Conservation (phyloP, 192 early-diverging fungal genomes). For the Entomortierella beljakovae region DNA sequence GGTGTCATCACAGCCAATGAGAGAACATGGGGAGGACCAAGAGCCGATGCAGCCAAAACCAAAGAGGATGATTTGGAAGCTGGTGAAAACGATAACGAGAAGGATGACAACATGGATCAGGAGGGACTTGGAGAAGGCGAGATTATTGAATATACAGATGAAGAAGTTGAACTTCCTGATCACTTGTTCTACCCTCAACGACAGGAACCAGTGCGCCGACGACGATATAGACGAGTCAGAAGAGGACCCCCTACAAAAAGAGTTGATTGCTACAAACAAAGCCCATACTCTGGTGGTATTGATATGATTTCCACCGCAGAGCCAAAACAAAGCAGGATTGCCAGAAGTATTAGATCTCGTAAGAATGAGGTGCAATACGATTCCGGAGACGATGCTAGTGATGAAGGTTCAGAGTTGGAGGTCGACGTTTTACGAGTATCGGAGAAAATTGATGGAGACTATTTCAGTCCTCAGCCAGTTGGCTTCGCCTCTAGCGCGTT, state of each 20-base stretch:
- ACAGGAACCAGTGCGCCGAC: neutral
- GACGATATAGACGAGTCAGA: neutral
- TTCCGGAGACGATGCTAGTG: neutral
- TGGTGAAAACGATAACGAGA: neutral
- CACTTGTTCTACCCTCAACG: constrained; percentile 22
- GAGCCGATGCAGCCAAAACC: constrained; percentile 17
- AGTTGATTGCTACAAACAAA: neutral
- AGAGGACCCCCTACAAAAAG: neutral
- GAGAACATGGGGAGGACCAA: constrained; percentile 12
- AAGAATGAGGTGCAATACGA: no score
- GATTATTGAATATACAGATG: neutral
- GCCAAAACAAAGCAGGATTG: no score
- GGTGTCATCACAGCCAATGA: constrained; percentile 32
- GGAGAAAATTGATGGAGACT: neutral
- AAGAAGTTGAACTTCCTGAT: constrained; percentile 13
- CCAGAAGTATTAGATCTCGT: no score
- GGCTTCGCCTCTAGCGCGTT: neutral
- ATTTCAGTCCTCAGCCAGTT: neutral
- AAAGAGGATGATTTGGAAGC: no score
- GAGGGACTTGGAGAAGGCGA: neutral
- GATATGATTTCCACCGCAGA: no score
- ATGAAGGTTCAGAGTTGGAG: no score
- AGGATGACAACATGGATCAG: neutral
- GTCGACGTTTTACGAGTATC: no score
- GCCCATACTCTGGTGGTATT: no score